Evolutionary conservation across 331 rosid species (phyloP).

Genomic region (Malus hybrid): DNA sequence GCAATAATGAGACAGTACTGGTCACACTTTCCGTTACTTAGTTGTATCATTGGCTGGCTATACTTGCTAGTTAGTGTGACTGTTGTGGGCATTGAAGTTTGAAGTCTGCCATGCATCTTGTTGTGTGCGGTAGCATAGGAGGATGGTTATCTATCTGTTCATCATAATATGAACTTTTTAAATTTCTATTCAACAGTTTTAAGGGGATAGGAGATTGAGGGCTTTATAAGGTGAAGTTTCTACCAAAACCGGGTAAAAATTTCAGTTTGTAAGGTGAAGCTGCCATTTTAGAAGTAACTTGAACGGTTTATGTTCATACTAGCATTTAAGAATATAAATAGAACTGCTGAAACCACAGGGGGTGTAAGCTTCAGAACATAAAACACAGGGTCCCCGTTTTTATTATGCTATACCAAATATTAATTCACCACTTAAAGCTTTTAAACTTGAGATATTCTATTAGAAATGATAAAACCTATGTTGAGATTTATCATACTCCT

Average conservation of each 20-base stretch:
- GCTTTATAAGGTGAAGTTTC: background rate
- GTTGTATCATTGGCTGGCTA: background rate
- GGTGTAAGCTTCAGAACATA: background rate
- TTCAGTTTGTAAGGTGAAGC: background rate
- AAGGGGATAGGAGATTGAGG: background rate
- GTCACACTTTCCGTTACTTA: too few relatives aligned
- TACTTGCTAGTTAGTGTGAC: background rate
- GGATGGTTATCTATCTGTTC: background rate
- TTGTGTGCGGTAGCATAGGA: background rate
- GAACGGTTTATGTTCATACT: background rate
- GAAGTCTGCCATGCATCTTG: too few relatives aligned
- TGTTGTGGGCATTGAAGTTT: too few relatives aligned
- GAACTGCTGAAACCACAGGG: background rate
- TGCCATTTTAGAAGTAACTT: background rate
- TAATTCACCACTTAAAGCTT: too few relatives aligned
- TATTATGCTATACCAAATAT: too few relatives aligned
- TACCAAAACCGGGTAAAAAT: background rate
- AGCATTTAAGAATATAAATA: background rate
- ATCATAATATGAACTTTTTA: background rate
- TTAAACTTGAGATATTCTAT: too few relatives aligned
- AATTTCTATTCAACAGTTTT: background rate
- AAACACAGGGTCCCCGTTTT: background rate
- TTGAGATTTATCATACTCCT: background rate
- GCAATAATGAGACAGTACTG: too few relatives aligned
- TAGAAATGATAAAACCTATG: background rate